These are phyloP conservation scores for Cercophora newfieldiana DNA, from an alignment of 495 filamentous ascomycete species.

Conservation along the genomic window DNA sequence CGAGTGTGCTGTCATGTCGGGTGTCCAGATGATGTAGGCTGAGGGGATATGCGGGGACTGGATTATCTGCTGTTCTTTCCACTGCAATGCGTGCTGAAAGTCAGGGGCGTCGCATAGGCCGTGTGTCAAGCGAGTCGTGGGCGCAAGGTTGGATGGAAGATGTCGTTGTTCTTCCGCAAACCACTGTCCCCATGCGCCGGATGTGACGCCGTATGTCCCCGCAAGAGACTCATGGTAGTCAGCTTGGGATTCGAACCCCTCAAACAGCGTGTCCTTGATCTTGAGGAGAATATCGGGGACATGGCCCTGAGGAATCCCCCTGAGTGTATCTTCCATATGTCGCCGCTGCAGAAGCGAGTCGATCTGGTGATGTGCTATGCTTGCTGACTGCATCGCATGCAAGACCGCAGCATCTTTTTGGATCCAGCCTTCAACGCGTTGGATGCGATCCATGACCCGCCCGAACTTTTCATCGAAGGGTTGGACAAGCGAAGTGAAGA, in stretches of 20 bases:
- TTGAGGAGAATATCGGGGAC: slow-evolving; percentile 15
- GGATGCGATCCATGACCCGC: slow-evolving; percentile 17
- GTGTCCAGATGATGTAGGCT: slow-evolving; percentile 22
- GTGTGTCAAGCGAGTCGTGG: slow-evolving; percentile 10
- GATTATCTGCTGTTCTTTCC: slow-evolving; percentile 11
- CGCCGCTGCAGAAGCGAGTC: slow-evolving; percentile 10
- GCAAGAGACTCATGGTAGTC: slow-evolving; percentile 22
- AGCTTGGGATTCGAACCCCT: slow-evolving; percentile 15
- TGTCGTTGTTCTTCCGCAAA: slow-evolving; percentile 19
- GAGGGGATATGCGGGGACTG: slow-evolving; percentile 9
- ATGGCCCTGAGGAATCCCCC: background rate
- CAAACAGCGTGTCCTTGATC: slow-evolving; percentile 23
- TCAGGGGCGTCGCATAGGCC: slow-evolving; percentile 25
- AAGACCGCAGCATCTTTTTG: slow-evolving; percentile 18
- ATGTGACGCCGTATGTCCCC: slow-evolving; percentile 21
- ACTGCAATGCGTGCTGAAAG: slow-evolving; percentile 24
- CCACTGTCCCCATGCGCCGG: slow-evolving; percentile 21
- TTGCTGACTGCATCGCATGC: slow-evolving; percentile 8
- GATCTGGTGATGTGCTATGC: slow-evolving; percentile 12
- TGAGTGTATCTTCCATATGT: background rate
- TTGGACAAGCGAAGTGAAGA: slow-evolving; percentile 11
- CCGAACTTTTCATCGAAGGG: slow-evolving; percentile 19
- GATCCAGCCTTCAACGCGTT: slow-evolving; percentile 17
- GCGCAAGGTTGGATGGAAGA: slow-evolving; percentile 14
- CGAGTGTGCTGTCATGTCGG: slow-evolving; percentile 25